A percentile compares a stretch with the other conserved stretches of the same genome.
These are phyloP conservation scores for Phaffia rhodozyma DNA, from an alignment of 1,284 basidiomycete genomes.

Conservation along the genomic window DNA sequence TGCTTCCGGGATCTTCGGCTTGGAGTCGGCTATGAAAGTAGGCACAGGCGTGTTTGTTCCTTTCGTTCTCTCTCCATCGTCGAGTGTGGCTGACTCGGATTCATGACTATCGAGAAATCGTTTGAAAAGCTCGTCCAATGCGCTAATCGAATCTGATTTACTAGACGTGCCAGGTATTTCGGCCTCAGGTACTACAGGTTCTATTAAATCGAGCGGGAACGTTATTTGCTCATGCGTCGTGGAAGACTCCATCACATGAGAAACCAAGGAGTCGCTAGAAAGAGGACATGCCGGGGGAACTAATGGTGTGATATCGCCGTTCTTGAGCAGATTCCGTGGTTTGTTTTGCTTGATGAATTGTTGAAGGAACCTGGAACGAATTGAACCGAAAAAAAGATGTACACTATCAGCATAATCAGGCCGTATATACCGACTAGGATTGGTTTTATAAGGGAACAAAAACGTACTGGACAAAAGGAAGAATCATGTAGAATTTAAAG, in stretches of 20 bases:
- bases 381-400: not conserved
- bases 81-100: not conserved
- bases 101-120: conserved; percentile 2
- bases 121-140: conserved; percentile 8
- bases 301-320: not conserved
- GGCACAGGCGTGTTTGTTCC: not conserved
- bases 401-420: not conserved
- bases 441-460: conserved; percentile 1
- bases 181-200: not conserved
- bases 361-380: conserved; percentile 24
- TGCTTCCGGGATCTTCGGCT: not conserved
- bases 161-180: too few relatives aligned
- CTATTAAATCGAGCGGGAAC: not conserved
- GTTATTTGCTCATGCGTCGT: not conserved
- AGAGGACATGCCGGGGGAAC: not conserved
- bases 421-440: too few relatives aligned
- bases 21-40: not conserved
- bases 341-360: conserved; percentile 20
- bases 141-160: conserved; percentile 1
- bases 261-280: not conserved
- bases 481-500: conserved; percentile 86
- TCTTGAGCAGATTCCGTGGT: not conserved
- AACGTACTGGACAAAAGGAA: conserved; percentile 84
- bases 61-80: not conserved
- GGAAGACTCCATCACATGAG: not conserved